Evolutionary conservation across 345 rosid genomes (phyloP).

Genomic region (Populus davidiana): DNA sequence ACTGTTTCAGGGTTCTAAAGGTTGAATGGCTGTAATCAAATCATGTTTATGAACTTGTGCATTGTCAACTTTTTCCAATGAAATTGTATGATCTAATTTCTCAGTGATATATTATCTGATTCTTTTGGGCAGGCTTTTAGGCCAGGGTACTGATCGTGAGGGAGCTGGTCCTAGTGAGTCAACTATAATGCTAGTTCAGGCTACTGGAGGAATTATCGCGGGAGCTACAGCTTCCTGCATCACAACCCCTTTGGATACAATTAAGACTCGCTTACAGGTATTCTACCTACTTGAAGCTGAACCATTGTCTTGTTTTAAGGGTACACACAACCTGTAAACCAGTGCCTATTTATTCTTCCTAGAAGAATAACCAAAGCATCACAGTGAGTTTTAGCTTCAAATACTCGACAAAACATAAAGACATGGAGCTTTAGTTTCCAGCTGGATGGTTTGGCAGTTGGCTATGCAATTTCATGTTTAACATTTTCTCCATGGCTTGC

Average conservation of each 20-base stretch:
- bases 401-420: background rate
- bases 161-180: constrained; percentile 45
- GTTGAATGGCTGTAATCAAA: background rate
- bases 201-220: constrained; percentile 83
- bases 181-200: constrained; percentile 75
- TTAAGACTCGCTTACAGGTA: constrained; percentile 97
- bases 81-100: background rate
- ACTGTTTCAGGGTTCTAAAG: background rate
- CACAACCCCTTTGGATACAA: constrained; percentile 92
- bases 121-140: constrained; percentile 56
- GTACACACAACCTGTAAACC: background rate
- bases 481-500: background rate
- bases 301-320: background rate
- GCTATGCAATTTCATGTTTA: background rate
- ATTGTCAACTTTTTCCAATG: background rate
- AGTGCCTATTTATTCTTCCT: background rate
- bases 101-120: constrained; percentile 14
- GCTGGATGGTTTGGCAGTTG: background rate
- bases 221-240: constrained; percentile 95
- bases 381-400: background rate
- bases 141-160: constrained; percentile 47
- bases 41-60: constrained; percentile 3
- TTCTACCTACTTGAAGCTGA: constrained; percentile 15
- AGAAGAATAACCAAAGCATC: background rate
- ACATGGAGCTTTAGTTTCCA: background rate